These are phyloP conservation scores for Podaxis sp. DNA, from an alignment of 768 basidiomycete genomes.

Conservation along the genomic window DNA sequence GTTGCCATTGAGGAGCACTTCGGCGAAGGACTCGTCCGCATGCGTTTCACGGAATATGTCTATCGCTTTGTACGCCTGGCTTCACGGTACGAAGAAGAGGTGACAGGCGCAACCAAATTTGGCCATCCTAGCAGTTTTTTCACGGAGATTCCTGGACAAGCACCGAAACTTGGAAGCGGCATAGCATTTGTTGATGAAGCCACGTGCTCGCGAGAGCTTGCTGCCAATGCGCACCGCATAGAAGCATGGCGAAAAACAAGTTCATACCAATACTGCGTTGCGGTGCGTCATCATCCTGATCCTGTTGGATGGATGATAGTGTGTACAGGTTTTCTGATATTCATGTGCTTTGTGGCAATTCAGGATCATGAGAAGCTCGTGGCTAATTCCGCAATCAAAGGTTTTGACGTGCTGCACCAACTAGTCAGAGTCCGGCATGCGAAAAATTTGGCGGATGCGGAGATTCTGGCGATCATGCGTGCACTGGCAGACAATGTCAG, in stretches of 20 bases:
- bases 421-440: slow-evolving; percentile 74
- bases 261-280: slow-evolving; percentile 70
- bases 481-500: slow-evolving; percentile 69
- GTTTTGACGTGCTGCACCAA: slow-evolving; percentile 87
- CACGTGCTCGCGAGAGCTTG: slow-evolving; percentile 64
- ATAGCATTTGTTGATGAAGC: slow-evolving; percentile 75
- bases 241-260: slow-evolving; percentile 91
- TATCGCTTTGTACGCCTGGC: slow-evolving; percentile 85
- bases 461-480: slow-evolving; percentile 73
- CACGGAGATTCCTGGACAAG: slow-evolving; percentile 40
- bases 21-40: slow-evolving; percentile 84
- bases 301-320: neutral
- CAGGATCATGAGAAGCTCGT: slow-evolving; percentile 69
- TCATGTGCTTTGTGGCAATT: slow-evolving; percentile 13
- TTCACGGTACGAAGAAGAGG: slow-evolving; percentile 86
- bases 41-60: slow-evolving; percentile 89
- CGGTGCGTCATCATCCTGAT: slow-evolving; percentile 38
- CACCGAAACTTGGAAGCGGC: slow-evolving; percentile 72
- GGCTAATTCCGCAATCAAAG: slow-evolving; percentile 59
- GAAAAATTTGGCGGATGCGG: slow-evolving; percentile 68
- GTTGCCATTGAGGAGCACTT: slow-evolving; percentile 89
- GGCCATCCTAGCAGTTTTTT: slow-evolving; percentile 66
- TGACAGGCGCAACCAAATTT: slow-evolving; percentile 72
- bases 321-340: slow-evolving; percentile 9
- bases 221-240: slow-evolving; percentile 76